Percentiles rank a stretch among this genome's conserved stretches.
phyloP scores from a whole-genome alignment of 2,329 filamentous ascomycete species.

The Aspergillus sergii region DNA sequence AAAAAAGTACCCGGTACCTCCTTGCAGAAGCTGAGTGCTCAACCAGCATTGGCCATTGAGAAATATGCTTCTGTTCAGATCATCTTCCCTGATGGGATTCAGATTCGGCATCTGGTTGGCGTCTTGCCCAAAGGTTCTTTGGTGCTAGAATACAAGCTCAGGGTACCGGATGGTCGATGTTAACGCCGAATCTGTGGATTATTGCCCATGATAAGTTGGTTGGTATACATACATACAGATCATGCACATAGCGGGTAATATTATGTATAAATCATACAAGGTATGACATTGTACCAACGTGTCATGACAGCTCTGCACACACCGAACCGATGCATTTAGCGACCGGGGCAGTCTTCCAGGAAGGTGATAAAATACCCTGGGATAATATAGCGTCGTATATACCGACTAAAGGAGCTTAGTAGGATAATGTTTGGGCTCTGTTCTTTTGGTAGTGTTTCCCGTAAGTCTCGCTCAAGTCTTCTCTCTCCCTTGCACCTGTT shows the following conservation, averaged over 20 bases:
- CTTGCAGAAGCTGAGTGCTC: background rate
- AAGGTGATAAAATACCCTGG: background rate
- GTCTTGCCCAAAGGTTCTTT: background rate
- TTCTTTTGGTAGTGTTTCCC: background rate
- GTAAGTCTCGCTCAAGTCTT: background rate
- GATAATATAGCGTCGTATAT: background rate
- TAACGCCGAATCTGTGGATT: background rate
- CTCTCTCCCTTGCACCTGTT: slow-evolving; percentile 2
- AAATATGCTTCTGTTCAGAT: slow-evolving; percentile 1
- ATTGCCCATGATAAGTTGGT: background rate
- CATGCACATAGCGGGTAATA: background rate
- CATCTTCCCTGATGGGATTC: background rate
- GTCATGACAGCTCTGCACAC: slow-evolving; percentile 13
- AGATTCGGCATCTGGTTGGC: background rate
- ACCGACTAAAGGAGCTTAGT: background rate
- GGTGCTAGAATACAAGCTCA: background rate
- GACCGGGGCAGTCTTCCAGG: slow-evolving; percentile 8
- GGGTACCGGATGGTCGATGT: background rate
- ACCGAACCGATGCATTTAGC: slow-evolving; percentile 11
- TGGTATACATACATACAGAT: background rate
- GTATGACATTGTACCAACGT: background rate
- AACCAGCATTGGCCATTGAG: background rate
- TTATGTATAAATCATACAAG: background rate
- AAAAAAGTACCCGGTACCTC: background rate
- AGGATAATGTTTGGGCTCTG: background rate